Evolutionary conservation across 441 rosid species (phyloP).

Genomic region (Adansonia gregorii): DNA sequence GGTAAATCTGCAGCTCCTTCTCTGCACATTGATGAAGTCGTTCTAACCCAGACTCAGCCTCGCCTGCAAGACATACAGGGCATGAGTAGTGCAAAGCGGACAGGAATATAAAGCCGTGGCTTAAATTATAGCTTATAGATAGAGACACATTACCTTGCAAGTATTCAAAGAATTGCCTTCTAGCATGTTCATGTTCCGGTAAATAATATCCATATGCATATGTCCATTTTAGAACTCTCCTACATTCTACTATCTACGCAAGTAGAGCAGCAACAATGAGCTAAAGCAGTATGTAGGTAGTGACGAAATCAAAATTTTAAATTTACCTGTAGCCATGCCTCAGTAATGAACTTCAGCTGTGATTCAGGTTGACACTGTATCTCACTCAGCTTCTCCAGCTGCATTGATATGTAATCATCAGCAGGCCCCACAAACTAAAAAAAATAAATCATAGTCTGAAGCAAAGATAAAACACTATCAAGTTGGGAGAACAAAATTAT

Average conservation of each 20-base stretch:
- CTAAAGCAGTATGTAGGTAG: slow-evolving; percentile 25
- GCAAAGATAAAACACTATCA: slow-evolving; percentile 15
- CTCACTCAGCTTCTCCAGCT: slow-evolving; percentile 83
- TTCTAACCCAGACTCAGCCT: slow-evolving; percentile 81
- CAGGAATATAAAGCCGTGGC: slow-evolving; percentile 8
- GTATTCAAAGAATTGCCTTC: slow-evolving; percentile 73
- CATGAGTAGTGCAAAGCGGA: slow-evolving; percentile 17
- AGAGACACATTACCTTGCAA: slow-evolving; percentile 58
- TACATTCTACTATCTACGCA: slow-evolving; percentile 73
- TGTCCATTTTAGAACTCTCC: slow-evolving; percentile 86
- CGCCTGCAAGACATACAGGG: slow-evolving; percentile 47
- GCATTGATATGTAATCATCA: slow-evolving; percentile 27
- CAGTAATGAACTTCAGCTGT: slow-evolving; percentile 75
- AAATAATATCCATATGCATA: slow-evolving; percentile 82
- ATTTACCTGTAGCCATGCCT: slow-evolving; percentile 85
- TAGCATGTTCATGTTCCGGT: slow-evolving; percentile 65
- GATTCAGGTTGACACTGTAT: slow-evolving; percentile 79
- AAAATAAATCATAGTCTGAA: neutral
- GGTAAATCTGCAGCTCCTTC: slow-evolving; percentile 65
- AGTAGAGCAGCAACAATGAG: slow-evolving; percentile 26
- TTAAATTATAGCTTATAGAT: slow-evolving; percentile 2
- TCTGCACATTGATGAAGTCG: slow-evolving; percentile 84
- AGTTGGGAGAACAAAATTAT: neutral
- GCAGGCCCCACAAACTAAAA: slow-evolving; percentile 20
- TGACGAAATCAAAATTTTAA: neutral